phyloP scores from a whole-genome alignment of 345 rosid species.

The Hevea brasiliensis region DNA sequence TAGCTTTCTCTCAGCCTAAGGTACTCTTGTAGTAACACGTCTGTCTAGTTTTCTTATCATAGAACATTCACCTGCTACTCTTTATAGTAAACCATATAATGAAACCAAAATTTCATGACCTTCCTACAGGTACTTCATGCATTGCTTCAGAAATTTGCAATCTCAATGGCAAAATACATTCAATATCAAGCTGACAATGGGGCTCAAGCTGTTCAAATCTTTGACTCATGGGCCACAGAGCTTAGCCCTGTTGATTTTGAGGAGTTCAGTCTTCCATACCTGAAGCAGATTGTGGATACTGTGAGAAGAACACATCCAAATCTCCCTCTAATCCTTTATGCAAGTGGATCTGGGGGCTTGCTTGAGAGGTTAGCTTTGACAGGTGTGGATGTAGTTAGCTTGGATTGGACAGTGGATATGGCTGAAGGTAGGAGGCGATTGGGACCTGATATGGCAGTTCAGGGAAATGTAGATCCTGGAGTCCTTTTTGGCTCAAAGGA shows the following conservation, averaged over 20 bases:
- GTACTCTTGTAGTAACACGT: conserved; percentile 28
- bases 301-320: conserved; percentile 82
- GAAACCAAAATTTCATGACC: conserved; percentile 4
- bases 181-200: conserved; percentile 83
- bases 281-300: conserved; percentile 78
- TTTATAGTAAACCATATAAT: not conserved
- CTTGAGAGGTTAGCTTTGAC: conserved; percentile 85
- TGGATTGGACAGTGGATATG: conserved; percentile 99
- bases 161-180: conserved; percentile 84
- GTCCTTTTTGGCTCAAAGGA: conserved; percentile 88
- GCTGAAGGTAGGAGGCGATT: conserved; percentile 88
- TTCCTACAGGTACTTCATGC: conserved; percentile 68
- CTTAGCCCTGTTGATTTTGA: conserved; percentile 95
- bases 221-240: conserved; percentile 98
- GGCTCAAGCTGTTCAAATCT: conserved; percentile 97
- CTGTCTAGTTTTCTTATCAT: not conserved
- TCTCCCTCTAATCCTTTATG: conserved; percentile 86
- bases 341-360: conserved; percentile 94
- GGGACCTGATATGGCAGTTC: conserved; percentile 77
- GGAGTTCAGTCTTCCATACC: conserved; percentile 83
- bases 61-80: not conserved
- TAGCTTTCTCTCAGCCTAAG: conserved; percentile 94
- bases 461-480: conserved; percentile 94
- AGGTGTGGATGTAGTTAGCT: conserved; percentile 91
- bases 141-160: conserved; percentile 75